Percentiles rank a stretch among this genome's conserved stretches.
Evolutionary conservation across 805 yeast species (phyloP).

Genomic region (Priceomyces carsonii): DNA sequence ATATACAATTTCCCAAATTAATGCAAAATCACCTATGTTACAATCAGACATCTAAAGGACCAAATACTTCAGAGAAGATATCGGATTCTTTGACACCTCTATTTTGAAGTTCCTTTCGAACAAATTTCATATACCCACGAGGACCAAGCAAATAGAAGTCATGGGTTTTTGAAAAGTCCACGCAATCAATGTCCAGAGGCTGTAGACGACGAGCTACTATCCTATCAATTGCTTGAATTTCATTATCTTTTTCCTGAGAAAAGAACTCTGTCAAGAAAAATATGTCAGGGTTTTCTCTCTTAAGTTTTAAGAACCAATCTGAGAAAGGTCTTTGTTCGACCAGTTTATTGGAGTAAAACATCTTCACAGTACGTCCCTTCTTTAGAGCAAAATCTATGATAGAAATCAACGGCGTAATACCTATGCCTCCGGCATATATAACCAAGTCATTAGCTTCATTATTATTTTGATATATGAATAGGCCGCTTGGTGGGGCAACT

Average conservation of each 20-base stretch:
- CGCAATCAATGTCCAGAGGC: constrained; percentile 19
- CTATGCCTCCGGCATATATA: constrained; percentile 63
- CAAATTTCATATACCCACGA: constrained; percentile 27
- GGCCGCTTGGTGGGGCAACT: constrained; percentile 63
- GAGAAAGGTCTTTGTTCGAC: constrained; percentile 23
- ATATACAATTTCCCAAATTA: too few species aligned
- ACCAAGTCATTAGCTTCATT: constrained; percentile 28
- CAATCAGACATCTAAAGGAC: constrained; percentile 31
- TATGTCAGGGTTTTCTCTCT: constrained; percentile 11
- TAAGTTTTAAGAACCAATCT: constrained; percentile 17
- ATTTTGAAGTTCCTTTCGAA: constrained; percentile 19
- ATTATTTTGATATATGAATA: constrained; percentile 37
- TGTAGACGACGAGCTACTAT: constrained; percentile 12
- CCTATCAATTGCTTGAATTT: constrained; percentile 9
- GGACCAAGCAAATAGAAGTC: constrained; percentile 40
- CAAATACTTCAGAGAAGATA: constrained; percentile 31
- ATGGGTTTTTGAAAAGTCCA: constrained; percentile 14
- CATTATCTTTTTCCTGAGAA: constrained; percentile 10
- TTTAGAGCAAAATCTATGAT: constrained; percentile 43
- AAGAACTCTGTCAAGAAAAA: constrained; percentile 24
- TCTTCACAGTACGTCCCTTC: constrained; percentile 29
- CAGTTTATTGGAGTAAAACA: constrained; percentile 34
- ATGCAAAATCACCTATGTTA: too few species aligned
- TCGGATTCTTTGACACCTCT: constrained; percentile 14
- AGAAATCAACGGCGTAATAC: constrained; percentile 64